Percentiles rank a stretch among this genome's conserved stretches.
phyloP scores from a whole-genome alignment of 2,329 filamentous ascomycete genomes.

The Leptographium flavum region DNA sequence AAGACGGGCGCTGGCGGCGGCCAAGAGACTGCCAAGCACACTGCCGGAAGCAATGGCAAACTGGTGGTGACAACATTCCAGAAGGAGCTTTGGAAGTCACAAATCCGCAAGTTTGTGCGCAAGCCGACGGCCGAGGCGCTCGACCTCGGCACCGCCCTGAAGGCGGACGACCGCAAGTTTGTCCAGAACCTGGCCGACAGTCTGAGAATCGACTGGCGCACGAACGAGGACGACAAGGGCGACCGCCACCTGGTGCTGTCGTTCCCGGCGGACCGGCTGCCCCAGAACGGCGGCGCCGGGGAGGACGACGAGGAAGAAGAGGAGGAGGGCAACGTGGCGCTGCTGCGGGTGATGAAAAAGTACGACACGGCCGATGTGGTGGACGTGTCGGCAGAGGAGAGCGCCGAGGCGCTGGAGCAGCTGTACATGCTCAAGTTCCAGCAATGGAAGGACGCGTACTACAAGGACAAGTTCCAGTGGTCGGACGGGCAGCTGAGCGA shows the following conservation, averaged over 20 bases:
- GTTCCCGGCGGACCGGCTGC: slow-evolving; percentile 26
- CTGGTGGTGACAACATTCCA: slow-evolving; percentile 67
- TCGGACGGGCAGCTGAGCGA: slow-evolving; percentile 58
- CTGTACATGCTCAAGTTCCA: slow-evolving; percentile 85
- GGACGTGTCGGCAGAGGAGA: slow-evolving; percentile 66
- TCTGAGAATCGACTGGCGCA: slow-evolving; percentile 42
- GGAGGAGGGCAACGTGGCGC: slow-evolving; percentile 69
- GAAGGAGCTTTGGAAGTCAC: slow-evolving; percentile 64
- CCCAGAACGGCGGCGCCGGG: slow-evolving; percentile 32
- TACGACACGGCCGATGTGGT: slow-evolving; percentile 85
- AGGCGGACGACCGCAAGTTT: slow-evolving; percentile 82
- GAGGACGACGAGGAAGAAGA: slow-evolving; percentile 63
- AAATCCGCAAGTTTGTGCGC: slow-evolving; percentile 69
- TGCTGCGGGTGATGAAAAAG: slow-evolving; percentile 71
- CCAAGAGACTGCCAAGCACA: neutral
- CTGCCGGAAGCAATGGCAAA: slow-evolving; percentile 34
- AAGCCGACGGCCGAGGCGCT: slow-evolving; percentile 51
- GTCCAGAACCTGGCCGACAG: slow-evolving; percentile 69
- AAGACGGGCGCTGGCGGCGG: slow-evolving; percentile 24
- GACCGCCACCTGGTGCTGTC: slow-evolving; percentile 36
- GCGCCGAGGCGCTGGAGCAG: slow-evolving; percentile 62
- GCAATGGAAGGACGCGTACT: slow-evolving; percentile 91
- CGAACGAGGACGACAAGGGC: slow-evolving; percentile 40
- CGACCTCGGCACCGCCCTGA: slow-evolving; percentile 58
- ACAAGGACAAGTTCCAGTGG: slow-evolving; percentile 81